Evolutionary conservation across 2,329 filamentous ascomycete species (phyloP).

Genomic region (Metarhizium album): DNA sequence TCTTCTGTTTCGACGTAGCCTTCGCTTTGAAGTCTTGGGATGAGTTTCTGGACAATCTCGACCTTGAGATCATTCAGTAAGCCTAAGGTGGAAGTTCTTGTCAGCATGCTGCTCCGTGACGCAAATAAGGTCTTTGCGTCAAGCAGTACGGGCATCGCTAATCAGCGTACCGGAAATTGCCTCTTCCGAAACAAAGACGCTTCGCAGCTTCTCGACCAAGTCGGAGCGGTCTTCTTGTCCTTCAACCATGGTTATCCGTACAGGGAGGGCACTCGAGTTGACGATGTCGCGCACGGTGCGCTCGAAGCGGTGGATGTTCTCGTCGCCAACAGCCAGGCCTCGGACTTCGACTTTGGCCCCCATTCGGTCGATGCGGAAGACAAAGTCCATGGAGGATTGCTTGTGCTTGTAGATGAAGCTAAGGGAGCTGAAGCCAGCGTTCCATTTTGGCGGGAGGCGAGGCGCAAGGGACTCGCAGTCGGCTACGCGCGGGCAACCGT

Average conservation of each 20-base stretch:
- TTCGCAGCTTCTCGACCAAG: conserved; percentile 36
- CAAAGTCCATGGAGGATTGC: conserved; percentile 74
- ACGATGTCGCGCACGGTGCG: conserved; percentile 62
- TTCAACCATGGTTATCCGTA: conserved; percentile 40
- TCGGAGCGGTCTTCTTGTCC: conserved; percentile 38
- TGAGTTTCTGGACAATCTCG: conserved; percentile 73
- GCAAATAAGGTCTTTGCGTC: background rate
- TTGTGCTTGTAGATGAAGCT: conserved; percentile 80
- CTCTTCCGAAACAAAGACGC: conserved; percentile 63
- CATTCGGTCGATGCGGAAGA: conserved; percentile 72
- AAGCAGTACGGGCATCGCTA: no score
- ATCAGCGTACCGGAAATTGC: conserved; percentile 40
- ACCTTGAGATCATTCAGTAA: conserved; percentile 64
- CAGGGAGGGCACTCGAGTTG: conserved; percentile 43
- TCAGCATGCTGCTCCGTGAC: background rate
- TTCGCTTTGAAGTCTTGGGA: conserved; percentile 65
- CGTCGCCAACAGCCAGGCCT: conserved; percentile 67
- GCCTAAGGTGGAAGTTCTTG: conserved; percentile 28
- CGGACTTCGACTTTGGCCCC: conserved; percentile 77
- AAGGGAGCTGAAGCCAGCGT: conserved; percentile 57
- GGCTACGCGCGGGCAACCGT: conserved; percentile 7
- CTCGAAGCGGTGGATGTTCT: conserved; percentile 71
- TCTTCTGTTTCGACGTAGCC: conserved; percentile 58
- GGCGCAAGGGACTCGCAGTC: conserved; percentile 47
- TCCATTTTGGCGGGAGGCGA: conserved; percentile 70